Evolutionary conservation across 345 rosid genomes (phyloP).

Genomic region (Cochlearia excelsa): DNA sequence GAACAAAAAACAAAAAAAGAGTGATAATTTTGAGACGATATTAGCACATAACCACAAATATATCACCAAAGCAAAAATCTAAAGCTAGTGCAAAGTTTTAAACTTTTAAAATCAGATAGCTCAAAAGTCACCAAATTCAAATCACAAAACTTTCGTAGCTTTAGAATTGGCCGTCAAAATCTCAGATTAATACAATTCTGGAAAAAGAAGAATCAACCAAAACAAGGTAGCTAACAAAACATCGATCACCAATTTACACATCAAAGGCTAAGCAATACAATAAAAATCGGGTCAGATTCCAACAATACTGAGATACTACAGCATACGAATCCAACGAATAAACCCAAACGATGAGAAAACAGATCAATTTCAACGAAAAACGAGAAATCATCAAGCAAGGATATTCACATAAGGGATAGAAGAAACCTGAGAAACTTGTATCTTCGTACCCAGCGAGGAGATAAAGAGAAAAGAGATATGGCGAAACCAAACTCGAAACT

Average conservation of each 20-base stretch:
- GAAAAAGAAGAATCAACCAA: background rate
- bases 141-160: too few relatives aligned
- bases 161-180: background rate
- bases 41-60: too few relatives aligned
- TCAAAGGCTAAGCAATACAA: background rate
- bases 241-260: background rate
- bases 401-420: background rate
- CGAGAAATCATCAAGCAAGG: background rate
- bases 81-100: too few relatives aligned
- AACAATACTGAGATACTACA: background rate
- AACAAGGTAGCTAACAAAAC: constrained; percentile 4
- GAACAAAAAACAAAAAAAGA: background rate
- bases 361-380: constrained; percentile 2
- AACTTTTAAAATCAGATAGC: too few relatives aligned
- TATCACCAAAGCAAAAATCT: too few relatives aligned
- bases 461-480: constrained; percentile 2
- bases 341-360: background rate
- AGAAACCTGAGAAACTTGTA: background rate
- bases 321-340: background rate
- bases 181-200: background rate
- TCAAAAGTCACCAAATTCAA: too few relatives aligned
- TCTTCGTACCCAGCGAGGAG: constrained; percentile 23
- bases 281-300: background rate
- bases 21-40: too few relatives aligned
- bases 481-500: constrained; percentile 6